Base-by-base conservation (phyloP, 495 filamentous ascomycete species). In the Talaromyces stipitatus region DNA sequence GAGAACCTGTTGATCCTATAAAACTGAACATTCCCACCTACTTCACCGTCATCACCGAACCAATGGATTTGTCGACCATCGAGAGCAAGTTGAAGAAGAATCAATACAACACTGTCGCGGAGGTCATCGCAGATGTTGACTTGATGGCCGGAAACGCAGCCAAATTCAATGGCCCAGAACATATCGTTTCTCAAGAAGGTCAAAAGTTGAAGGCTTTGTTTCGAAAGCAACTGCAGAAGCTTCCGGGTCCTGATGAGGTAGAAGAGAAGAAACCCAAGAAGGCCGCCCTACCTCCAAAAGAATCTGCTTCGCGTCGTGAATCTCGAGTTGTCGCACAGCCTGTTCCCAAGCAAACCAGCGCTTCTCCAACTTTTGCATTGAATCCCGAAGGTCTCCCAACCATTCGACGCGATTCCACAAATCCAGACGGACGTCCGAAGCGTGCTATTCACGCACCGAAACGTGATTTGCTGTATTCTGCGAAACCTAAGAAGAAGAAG, bases 371-470 rank as follows among this genome's bases (percentile, higher is more conserved):
- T 0, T 98, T 92, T 70, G 90, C 92, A 7, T 77, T 96, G 20
- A 84, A 85, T 0, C 86, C 90, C 0, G 85, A 91, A 55, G 91
- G 91, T 2, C 76, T 91, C n/a, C 94, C 94, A 10, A 76, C 89
- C n/a, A 95, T 96, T 58, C 90, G 94, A 54, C 89, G 94, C 16
- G 91, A 95, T 64, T 91, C 87, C 2, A 87, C 84, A 2, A 84
- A 84, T 57, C 76, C 78, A 4, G 89, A 89, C 60, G 86, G 83
- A 30, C 85, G 94, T 36, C 89, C 91, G 28, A 97, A 97, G 76
- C 87, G 94, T 4, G 91, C 95, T 16, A 96, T 98, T 36, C 91
- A 96, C 65, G 88, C 90, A 11, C 89, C 94, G 0, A 89, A 92
- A 57, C 89, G 90, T 45, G 94, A 98, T 63, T 75, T 97, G 20